phyloP scores from a whole-genome alignment of 768 basidiomycete genomes.

The Pisolithus marmoratus region DNA sequence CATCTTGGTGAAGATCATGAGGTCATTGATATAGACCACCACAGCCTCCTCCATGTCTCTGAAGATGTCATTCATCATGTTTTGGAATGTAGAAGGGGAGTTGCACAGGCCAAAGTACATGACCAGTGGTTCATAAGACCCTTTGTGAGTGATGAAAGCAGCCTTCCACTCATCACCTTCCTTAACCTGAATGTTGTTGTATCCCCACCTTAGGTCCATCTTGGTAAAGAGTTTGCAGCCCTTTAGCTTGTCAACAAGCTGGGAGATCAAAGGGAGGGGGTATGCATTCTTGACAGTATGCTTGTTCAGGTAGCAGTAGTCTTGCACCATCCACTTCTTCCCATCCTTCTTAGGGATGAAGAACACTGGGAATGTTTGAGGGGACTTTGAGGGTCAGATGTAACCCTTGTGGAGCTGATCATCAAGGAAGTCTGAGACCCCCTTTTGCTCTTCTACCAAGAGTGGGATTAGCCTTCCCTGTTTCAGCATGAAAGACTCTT shows the following conservation, averaged over 20 bases:
- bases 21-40: conserved; percentile 40
- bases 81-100: conserved; percentile 24
- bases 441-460: not conserved
- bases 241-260: not conserved
- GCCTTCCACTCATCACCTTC: conserved; percentile 38
- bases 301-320: conserved; percentile 15
- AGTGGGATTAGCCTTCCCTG: not conserved
- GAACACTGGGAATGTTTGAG: conserved; percentile 9
- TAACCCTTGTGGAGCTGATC: conserved; percentile 4
- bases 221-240: not conserved
- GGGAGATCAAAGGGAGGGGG: not conserved
- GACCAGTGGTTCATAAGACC: conserved; percentile 30
- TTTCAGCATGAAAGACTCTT: not conserved
- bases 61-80: conserved; percentile 24
- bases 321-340: conserved; percentile 4
- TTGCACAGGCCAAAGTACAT: conserved; percentile 29
- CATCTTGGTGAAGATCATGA: conserved; percentile 27
- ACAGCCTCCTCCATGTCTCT: conserved; percentile 18
- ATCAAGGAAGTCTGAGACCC: not conserved
- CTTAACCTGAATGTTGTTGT: conserved; percentile 12
- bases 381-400: conserved; percentile 12
- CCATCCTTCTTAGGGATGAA: conserved; percentile 10
- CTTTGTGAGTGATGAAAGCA: conserved; percentile 32
- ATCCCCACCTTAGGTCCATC: conserved; percentile 14
- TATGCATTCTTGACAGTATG: no score